Base-by-base conservation (phyloP, 139 green algal species). In the Coccomyxa sp. region DNA sequence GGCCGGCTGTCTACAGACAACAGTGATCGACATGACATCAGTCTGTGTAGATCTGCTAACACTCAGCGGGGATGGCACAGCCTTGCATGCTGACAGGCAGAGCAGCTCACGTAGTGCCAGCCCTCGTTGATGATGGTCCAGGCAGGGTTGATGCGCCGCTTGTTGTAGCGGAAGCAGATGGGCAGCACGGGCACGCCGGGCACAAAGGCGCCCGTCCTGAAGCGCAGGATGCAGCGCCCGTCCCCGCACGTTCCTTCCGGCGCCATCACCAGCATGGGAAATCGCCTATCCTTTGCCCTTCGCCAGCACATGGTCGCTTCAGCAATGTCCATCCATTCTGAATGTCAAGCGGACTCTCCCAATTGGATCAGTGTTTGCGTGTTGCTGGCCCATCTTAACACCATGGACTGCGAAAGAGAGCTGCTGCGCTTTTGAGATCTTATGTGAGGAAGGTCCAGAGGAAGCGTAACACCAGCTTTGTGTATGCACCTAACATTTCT, bases 171-270 rank as follows among this genome's bases (percentile, higher is more conserved):
- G 27, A 83, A 50, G 6, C 73, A 9, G 10, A 83, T 68, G 6
- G 79, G 79, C 64, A 83, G 79, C 39, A 83, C 68, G 7, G 79
- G 79, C 33, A 70, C 54, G 34, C 79, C 74, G 8, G 79, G 74
- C 34, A 83, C 40, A 34, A 83, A 83, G 22, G 74, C 74, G 36
- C 79, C 79, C 24, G 34, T 76, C 7, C 68, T 39, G 37, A 83
- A 83, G 55, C 74, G 79, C 74, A 83, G 79, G 58, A 83, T 50
- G 74, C 79, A 83, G 40, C 79, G 74, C 9, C 74, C 74, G 68
- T 83, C 55, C 9, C 73, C 50, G 24, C 74, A 80, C 18, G 79
- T 83, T 22, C 79, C 79, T 41, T 83, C 79, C 22, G 79, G 79
- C 6, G 79, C 79, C 54, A 83, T 76, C 0, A 70, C 9, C 79